Conservation (phyloP, 1,139 yeast species). For the Hyphopichia wangnamkhiaoensis region DNA sequence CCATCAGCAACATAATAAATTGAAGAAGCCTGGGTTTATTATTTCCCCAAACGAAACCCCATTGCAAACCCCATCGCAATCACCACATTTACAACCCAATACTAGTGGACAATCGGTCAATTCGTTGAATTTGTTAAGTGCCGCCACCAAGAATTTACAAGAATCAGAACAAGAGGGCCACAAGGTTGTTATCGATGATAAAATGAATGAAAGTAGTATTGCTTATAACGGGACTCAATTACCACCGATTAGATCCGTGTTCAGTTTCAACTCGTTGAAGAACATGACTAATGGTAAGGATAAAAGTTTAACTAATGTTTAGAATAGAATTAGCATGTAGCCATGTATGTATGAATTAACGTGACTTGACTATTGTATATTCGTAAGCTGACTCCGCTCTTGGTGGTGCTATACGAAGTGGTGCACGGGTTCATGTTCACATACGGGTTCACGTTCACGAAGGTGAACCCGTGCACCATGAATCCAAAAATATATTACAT, state of each 20-base stretch:
- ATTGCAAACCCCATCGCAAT: conserved; percentile 45
- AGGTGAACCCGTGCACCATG: too few species aligned
- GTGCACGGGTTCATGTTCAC: too few species aligned
- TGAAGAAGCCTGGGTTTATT: conserved; percentile 13
- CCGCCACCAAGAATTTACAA: conserved; percentile 24
- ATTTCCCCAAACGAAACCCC: conserved; percentile 42
- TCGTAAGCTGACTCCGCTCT: too few species aligned
- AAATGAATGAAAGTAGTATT: conserved; percentile 22
- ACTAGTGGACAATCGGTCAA: conserved; percentile 9
- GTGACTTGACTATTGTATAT: too few species aligned
- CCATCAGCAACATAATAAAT: too few species aligned
- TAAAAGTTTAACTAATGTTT: too few species aligned
- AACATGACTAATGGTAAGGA: conserved; percentile 1
- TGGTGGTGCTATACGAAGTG: too few species aligned
- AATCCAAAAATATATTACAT: too few species aligned
- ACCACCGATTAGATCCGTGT: conserved; percentile 47
- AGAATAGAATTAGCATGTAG: too few species aligned
- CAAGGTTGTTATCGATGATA: background rate
- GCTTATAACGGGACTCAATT: conserved; percentile 44
- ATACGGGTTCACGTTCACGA: too few species aligned
- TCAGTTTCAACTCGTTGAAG: conserved; percentile 27
- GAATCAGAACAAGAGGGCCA: conserved; percentile 7
- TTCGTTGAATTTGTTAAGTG: conserved; percentile 18
- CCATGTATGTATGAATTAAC: too few species aligned
- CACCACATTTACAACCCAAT: conserved; percentile 40